phyloP scores from a whole-genome alignment of 129 eudicot genomes.

The Calendula officinalis region DNA sequence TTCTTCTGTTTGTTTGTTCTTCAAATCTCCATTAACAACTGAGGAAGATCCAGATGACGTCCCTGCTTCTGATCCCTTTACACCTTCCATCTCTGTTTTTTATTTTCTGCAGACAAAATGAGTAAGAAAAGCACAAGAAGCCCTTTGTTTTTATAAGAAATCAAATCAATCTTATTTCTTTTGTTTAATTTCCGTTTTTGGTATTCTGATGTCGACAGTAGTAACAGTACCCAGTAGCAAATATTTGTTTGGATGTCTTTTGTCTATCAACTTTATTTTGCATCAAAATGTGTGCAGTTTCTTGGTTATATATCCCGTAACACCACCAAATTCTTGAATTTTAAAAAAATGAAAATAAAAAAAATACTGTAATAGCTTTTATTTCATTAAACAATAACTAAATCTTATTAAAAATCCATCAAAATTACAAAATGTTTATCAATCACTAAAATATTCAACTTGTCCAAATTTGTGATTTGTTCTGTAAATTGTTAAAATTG shows the following conservation, averaged over 20 bases:
- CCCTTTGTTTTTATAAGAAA: slow-evolving; percentile 14
- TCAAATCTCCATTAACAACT: slow-evolving; percentile 25
- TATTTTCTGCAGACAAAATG: slow-evolving; percentile 15
- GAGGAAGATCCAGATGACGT: slow-evolving; percentile 44
- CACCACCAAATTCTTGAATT: no score
- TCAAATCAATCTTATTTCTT: background rate
- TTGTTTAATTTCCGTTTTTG: slow-evolving; percentile 9
- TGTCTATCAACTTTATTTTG: slow-evolving; percentile 2
- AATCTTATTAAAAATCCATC: no score
- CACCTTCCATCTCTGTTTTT: slow-evolving; percentile 43
- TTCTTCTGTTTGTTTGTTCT: slow-evolving; percentile 25
- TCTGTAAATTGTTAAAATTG: no score
- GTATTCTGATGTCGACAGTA: slow-evolving; percentile 20
- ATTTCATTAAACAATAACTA: no score
- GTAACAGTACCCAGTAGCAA: slow-evolving; percentile 17
- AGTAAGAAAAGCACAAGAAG: background rate
- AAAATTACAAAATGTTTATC: no score
- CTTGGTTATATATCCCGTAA: background rate
- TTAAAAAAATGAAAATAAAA: background rate
- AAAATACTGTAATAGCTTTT: no score
- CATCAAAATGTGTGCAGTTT: slow-evolving; percentile 13
- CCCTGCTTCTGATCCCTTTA: slow-evolving; percentile 54
- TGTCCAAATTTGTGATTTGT: no score
- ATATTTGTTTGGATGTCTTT: slow-evolving; percentile 26
- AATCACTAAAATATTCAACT: no score